Evolutionary conservation across 345 rosid genomes (phyloP), one percentile per base, ranked within the genome.

Genomic region (Raphanus raphanistrum): DNA sequence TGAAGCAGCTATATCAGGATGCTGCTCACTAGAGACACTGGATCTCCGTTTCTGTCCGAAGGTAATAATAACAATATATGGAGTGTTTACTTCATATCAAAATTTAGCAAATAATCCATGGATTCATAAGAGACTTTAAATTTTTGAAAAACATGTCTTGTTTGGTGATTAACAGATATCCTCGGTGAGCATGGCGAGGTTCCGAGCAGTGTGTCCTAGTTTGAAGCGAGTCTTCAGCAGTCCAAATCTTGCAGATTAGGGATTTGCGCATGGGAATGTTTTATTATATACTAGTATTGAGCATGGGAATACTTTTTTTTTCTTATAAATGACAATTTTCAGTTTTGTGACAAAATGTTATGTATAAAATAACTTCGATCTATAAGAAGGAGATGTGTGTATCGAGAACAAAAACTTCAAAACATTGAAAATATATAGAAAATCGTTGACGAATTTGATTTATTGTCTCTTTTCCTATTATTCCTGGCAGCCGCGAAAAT

Each of bases 21-120:
- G 99, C 82, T 76, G 76, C 72, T 86, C 86, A 83, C 87, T 92
- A 82, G 99, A 95, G 89, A 92, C 98, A 63, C 82, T 95, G 50
- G 98, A 95, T 86, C 90, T 95, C 48, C 98, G 99, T 70, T 86
- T 79, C 85, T 95, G 99, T 78, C 92, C 88, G 0, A 92, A 90
- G 97, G 99, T 87, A 70, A 87, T 84, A 36, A 68, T 12, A 3
- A 68, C 21, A 21, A 21, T 21, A 21, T 27, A 11, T 8, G 9
- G 48, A 45, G 31, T 70, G 72, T 65, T 65, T 74, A 41, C 54
- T 63, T 74, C 7, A 38, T 67, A 4, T 62, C 13, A 4, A 8
- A 29, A 11, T 4, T 64, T 32, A 55, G 75, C 21, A 38, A 12
- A 9, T 74, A 35, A 8, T 58, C 35, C 29, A 1, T 29, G 60